Evolutionary conservation across 129 eudicot genomes (phyloP).

Genomic region (Ambrosia trifida): DNA sequence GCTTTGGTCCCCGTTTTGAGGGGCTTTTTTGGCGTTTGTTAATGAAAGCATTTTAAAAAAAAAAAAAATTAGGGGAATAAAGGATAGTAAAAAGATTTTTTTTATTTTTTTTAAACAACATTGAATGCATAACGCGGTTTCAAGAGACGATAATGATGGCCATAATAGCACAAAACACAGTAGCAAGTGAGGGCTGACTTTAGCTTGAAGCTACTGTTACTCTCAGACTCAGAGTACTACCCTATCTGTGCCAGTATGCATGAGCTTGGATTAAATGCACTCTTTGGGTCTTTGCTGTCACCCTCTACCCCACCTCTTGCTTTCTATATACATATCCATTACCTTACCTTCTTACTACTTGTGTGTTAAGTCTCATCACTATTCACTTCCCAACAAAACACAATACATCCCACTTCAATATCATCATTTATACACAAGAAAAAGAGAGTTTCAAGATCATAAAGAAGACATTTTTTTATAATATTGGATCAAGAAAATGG

Average conservation of each 20-base stretch:
- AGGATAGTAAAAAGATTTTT: too few species aligned
- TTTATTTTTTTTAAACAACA: too few species aligned
- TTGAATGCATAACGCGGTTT: constrained; percentile 44
- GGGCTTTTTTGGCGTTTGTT: too few species aligned
- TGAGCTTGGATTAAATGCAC: constrained; percentile 46
- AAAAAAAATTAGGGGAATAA: too few species aligned
- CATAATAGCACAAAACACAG: constrained; percentile 5
- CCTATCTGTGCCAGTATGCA: constrained; percentile 42
- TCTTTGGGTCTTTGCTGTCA: constrained; percentile 43
- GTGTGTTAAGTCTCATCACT: constrained; percentile 23
- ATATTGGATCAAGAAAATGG: constrained; percentile 39
- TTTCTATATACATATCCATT: constrained; percentile 17
- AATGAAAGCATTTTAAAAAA: too few species aligned
- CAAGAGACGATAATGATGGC: constrained; percentile 24
- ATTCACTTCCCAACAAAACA: constrained; percentile 15
- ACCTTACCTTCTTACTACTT: constrained; percentile 22
- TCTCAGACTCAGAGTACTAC: constrained; percentile 10
- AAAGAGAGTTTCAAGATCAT: constrained; percentile 23
- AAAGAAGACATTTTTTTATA: neutral
- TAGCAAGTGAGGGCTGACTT: constrained; percentile 32
- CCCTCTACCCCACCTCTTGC: neutral
- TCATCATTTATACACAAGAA: neutral
- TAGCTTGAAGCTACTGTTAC: constrained; percentile 34
- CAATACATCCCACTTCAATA: neutral
- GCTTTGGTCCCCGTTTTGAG: too few species aligned